phyloP scores from a whole-genome alignment of 495 filamentous ascomycete species.

The Penicillium antarcticum region DNA sequence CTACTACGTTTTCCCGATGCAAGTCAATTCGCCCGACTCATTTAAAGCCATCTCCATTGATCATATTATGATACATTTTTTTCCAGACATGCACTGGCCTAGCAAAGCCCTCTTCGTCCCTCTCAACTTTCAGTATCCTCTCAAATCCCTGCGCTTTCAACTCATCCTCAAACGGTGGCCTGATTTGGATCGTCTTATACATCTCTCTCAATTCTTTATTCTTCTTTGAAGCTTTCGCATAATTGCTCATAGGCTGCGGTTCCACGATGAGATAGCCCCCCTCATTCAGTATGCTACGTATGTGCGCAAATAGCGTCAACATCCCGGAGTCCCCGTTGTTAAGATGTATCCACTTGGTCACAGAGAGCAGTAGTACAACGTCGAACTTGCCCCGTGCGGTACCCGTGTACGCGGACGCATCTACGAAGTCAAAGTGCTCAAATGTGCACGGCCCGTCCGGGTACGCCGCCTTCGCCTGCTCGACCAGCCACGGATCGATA shows the following conservation, averaged over 20 bases:
- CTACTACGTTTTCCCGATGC: constrained; percentile 6
- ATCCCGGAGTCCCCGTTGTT: constrained; percentile 28
- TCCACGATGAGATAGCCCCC: constrained; percentile 27
- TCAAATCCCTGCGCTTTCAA: constrained; percentile 26
- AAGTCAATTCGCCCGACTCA: constrained; percentile 8
- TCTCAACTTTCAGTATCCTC: constrained; percentile 22
- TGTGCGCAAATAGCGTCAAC: constrained; percentile 23
- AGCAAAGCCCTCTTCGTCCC: constrained; percentile 28
- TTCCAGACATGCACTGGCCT: constrained; percentile 30
- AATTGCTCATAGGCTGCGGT: constrained; percentile 32
- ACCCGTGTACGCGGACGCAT: constrained; percentile 52
- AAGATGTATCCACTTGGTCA: constrained; percentile 29
- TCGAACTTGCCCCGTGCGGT: constrained; percentile 30
- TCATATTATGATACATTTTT: constrained; percentile 12
- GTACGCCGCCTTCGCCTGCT: constrained; percentile 25
- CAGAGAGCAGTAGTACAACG: constrained; percentile 26
- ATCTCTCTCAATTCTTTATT: constrained; percentile 30
- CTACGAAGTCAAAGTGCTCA: constrained; percentile 41
- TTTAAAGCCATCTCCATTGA: constrained; percentile 10
- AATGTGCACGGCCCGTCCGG: constrained; percentile 27
- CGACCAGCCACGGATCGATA: constrained; percentile 29
- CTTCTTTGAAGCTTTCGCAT: constrained; percentile 25
- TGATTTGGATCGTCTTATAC: constrained; percentile 26
- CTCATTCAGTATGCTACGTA: constrained; percentile 23
- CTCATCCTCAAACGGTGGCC: constrained; percentile 23